Percentiles rank a stretch among this genome's conserved stretches.
Conservation (phyloP, 148 eudicot genomes). For the Silene conica region DNA sequence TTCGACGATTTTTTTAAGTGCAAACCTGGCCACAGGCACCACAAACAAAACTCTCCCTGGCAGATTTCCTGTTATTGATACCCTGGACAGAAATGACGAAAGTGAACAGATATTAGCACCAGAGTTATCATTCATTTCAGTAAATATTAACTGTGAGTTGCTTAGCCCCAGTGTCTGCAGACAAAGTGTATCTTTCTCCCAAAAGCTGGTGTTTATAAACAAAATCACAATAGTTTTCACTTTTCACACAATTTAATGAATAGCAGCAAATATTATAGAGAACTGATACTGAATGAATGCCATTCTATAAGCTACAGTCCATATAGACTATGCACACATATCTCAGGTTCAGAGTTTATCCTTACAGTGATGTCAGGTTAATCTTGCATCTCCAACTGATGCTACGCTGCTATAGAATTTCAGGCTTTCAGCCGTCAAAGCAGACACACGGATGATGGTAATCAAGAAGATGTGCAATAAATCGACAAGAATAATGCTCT, state of each 20-base stretch:
- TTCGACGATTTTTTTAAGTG: slow-evolving; percentile 12
- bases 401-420: background rate
- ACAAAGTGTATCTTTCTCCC: background rate
- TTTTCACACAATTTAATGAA: background rate
- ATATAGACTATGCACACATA: too few relatives aligned
- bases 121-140: background rate
- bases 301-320: too few relatives aligned
- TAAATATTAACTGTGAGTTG: background rate
- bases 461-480: background rate
- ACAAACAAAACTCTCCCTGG: slow-evolving; percentile 92
- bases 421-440: background rate
- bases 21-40: slow-evolving; percentile 98
- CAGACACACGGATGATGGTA: background rate
- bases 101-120: background rate
- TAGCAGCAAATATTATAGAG: background rate
- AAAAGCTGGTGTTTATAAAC: background rate
- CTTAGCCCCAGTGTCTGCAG: background rate
- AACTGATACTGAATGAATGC: background rate
- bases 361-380: too few relatives aligned
- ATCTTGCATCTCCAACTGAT: too few relatives aligned
- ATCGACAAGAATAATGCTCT: background rate
- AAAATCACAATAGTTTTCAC: background rate
- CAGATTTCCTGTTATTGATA: slow-evolving; percentile 79
- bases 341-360: too few relatives aligned
- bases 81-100: slow-evolving; percentile 33